Evolutionary conservation across 176 grass and related monocot genomes (phyloP).

Genomic region (Lolium perenne): DNA sequence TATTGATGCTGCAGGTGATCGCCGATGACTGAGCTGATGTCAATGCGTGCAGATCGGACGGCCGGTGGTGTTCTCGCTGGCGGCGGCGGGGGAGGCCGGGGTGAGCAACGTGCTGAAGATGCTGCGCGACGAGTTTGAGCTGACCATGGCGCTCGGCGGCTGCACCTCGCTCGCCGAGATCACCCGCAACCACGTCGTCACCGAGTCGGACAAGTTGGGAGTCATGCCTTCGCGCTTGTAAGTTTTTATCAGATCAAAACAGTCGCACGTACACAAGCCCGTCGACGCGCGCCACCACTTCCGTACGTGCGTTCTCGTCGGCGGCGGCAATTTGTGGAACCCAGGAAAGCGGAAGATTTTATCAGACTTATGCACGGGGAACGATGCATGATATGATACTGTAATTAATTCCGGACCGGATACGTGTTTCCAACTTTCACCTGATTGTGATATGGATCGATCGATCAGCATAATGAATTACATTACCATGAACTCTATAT

Average conservation of each 20-base stretch:
- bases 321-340: neutral
- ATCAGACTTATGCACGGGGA: neutral
- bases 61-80: slow-evolving; percentile 88
- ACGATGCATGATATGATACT: neutral
- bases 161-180: slow-evolving; percentile 87
- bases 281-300: too few species aligned
- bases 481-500: too few species aligned
- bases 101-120: slow-evolving; percentile 82
- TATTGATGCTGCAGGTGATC: neutral
- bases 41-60: slow-evolving; percentile 61
- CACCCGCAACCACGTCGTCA: slow-evolving; percentile 91
- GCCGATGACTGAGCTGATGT: neutral
- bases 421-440: neutral
- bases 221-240: slow-evolving; percentile 75
- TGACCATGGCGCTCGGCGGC: slow-evolving; percentile 91
- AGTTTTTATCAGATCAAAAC: neutral
- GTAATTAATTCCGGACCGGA: slow-evolving; percentile 1
- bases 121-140: slow-evolving; percentile 93
- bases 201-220: slow-evolving; percentile 63
- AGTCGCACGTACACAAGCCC: neutral
- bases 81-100: slow-evolving; percentile 78
- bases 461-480: neutral
- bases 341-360: neutral
- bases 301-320: neutral
- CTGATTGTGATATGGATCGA: neutral